Percentiles rank a stretch among this genome's conserved stretches.
phyloP scores from a whole-genome alignment of 73 alveolate genomes.

The Paramecium sexaurelia region DNA sequence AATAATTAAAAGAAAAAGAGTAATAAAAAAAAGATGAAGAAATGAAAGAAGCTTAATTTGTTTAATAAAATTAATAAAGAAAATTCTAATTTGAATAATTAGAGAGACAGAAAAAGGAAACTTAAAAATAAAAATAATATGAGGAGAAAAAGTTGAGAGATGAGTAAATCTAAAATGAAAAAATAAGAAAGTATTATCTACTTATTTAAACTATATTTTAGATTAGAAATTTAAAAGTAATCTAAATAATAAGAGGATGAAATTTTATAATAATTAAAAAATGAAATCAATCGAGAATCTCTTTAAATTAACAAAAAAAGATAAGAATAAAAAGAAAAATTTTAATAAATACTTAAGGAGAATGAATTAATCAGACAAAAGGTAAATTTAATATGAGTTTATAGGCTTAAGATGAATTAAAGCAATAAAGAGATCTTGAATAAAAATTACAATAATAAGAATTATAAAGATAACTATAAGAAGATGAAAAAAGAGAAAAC shows the following conservation, averaged over 20 bases:
- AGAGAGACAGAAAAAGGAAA: background rate
- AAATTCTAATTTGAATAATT: background rate
- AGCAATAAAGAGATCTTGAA: background rate
- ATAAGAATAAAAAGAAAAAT: constrained; percentile 27
- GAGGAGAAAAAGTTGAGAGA: constrained; percentile 48
- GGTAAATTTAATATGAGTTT: background rate
- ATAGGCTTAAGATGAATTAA: background rate
- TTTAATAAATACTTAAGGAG: constrained; percentile 21
- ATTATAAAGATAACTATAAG: background rate
- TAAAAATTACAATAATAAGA: background rate
- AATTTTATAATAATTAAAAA: background rate
- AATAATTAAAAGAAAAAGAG: constrained; percentile 10
- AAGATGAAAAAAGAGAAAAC: background rate
- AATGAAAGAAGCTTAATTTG: background rate
- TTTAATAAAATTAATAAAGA: background rate
- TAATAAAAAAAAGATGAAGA: background rate
- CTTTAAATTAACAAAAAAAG: background rate
- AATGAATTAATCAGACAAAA: constrained; percentile 6
- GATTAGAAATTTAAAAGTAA: background rate
- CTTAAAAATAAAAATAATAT: background rate
- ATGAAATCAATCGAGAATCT: background rate
- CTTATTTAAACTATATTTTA: background rate
- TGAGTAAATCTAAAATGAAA: constrained; percentile 10
- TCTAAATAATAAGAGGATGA: constrained; percentile 7
- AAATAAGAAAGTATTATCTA: background rate